Evolutionary conservation across 441 rosid species (phyloP).

Genomic region (Heliophila coronopifolia): DNA sequence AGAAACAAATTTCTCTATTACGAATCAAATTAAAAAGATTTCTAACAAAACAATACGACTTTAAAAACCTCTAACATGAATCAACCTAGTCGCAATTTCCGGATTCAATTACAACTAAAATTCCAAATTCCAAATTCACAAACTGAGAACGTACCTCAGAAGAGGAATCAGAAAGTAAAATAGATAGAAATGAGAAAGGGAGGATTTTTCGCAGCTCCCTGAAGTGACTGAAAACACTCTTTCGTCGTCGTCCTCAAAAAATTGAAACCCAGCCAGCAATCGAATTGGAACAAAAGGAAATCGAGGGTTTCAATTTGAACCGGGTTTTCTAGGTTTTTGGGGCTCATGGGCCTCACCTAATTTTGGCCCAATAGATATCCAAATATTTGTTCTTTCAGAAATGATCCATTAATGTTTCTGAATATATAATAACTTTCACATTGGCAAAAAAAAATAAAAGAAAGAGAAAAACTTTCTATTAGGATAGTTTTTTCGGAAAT

Average conservation of each 20-base stretch:
- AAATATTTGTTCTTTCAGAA: too few species aligned
- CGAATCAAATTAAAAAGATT: slow-evolving; percentile 15
- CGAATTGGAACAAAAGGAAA: neutral
- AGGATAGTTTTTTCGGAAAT: too few species aligned
- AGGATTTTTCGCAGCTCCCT: slow-evolving; percentile 14
- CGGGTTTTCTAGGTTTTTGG: slow-evolving; percentile 17
- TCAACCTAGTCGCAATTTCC: neutral
- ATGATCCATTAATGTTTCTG: too few species aligned
- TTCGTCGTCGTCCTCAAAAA: slow-evolving; percentile 17
- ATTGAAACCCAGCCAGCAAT: too few species aligned
- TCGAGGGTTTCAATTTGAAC: slow-evolving; percentile 30
- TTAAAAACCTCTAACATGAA: neutral
- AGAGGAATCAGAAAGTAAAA: neutral
- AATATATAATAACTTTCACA: too few species aligned
- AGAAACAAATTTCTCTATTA: neutral
- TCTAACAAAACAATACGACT: neutral
- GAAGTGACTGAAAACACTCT: slow-evolving; percentile 19
- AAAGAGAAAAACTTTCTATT: too few species aligned
- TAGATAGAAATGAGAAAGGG: neutral
- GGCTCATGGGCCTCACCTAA: slow-evolving; percentile 24
- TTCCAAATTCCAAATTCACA: neutral
- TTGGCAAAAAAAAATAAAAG: too few species aligned
- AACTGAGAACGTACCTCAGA: slow-evolving; percentile 4
- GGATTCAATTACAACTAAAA: neutral
- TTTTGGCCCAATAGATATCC: slow-evolving; percentile 10